Evolutionary conservation across 352 stramenopile species (phyloP), one percentile per base, ranked within the genome.

Genomic region (Phytophthora boehmeriae): DNA sequence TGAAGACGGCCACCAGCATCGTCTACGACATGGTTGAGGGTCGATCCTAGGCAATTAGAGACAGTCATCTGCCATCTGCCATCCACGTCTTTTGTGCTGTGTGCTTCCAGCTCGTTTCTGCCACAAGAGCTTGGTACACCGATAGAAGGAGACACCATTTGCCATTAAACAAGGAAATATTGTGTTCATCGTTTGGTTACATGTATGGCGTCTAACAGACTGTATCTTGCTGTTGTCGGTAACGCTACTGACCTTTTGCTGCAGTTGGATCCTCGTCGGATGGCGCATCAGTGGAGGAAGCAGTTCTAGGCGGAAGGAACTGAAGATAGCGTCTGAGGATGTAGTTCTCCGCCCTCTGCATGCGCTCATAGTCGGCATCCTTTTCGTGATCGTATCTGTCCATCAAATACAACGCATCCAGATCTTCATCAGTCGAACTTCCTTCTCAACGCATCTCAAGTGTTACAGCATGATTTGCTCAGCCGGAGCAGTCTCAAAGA

Each of bases 1-100:
- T 96, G 86, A 96, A 96, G 75, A 93, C 88, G 4, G 84, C 77
- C 11, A 94, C 83, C 30, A 90, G 70, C 59, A 77, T 91, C 66
- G 78, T 96, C 50, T 96, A 96, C 67, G 86, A 95, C 34, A 76
- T 79, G 63, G 80, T 88, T 41, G 81, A 90, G 66, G 58, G 73
- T 13, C 62, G 68, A n/a, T 41, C 22, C 13, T 51, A 51, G 44
- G 20, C 20, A 55, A 59, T 46, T 71, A 74, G 56, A 65, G 32
- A 27, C n/a, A n/a, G n/a, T n/a, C n/a, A n/a, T n/a, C n/a, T n/a
- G n/a, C n/a, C n/a, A 10, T 43, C 39, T 43, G 30, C 47, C 35
- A 42, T 54, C 49, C 25, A 54, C 49, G 14, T 48, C 52, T 27
- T 57, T 52, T 53, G 5, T 8, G 19, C 51, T 46, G 44, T 41